Percentiles rank a stretch among this genome's conserved stretches.
Conservation (phyloP, 176 grass and related monocot species). For the Cenchrus fungigraminus region DNA sequence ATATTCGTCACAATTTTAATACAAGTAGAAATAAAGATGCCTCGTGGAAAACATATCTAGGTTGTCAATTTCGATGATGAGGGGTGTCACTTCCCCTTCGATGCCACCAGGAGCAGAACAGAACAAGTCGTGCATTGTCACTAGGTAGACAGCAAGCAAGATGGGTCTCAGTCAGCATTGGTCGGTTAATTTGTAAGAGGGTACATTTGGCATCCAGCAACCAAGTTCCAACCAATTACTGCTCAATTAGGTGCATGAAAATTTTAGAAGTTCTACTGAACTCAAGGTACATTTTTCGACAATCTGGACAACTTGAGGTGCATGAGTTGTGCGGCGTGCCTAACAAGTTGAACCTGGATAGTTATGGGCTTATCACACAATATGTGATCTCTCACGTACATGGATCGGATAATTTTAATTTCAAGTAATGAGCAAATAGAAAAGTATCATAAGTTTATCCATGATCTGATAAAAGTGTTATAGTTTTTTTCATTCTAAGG, state of each 20-base stretch:
- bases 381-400: too few relatives aligned
- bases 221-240: background rate
- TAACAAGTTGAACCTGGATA: too few relatives aligned
- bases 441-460: background rate
- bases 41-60: background rate
- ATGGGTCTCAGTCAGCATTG: background rate
- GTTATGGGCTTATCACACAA: too few relatives aligned
- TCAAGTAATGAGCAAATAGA: background rate
- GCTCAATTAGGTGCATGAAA: background rate
- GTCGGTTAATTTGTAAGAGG: constrained; percentile 9
- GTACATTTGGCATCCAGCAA: constrained; percentile 17
- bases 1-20: too few relatives aligned
- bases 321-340: background rate
- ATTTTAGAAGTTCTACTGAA: background rate
- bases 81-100: constrained; percentile 2
- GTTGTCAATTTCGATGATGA: background rate
- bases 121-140: background rate
- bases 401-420: background rate
- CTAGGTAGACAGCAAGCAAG: background rate
- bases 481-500: background rate
- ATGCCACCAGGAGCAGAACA: background rate
- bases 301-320: background rate
- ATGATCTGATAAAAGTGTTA: background rate
- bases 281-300: background rate
- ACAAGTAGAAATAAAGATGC: background rate